Evolutionary conservation across 2,329 filamentous ascomycete species (phyloP).

Genomic region (Aspergillus eucalypticola): DNA sequence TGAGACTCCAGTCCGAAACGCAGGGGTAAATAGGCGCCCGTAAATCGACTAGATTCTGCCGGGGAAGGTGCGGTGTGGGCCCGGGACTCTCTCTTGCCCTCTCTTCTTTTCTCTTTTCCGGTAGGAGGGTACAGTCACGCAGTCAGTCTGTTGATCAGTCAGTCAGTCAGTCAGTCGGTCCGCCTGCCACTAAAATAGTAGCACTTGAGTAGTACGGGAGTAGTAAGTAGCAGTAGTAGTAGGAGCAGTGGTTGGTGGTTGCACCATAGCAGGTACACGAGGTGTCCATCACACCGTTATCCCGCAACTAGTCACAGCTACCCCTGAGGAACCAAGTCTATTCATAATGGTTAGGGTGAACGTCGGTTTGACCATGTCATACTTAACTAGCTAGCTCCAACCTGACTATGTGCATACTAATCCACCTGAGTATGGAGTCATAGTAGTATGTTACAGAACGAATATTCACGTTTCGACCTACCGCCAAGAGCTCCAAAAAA

Average conservation of each 20-base stretch:
- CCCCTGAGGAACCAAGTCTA: background rate
- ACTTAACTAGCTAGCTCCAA: background rate
- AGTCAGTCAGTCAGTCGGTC: too few species aligned
- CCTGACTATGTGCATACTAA: background rate
- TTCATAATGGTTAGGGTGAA: background rate
- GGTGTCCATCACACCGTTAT: background rate
- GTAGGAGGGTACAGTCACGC: background rate
- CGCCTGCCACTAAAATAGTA: too few species aligned
- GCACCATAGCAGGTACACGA: background rate
- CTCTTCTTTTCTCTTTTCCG: background rate
- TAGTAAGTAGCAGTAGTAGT: too few species aligned
- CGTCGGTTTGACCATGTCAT: background rate
- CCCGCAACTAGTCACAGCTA: background rate
- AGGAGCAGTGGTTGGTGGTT: too few species aligned
- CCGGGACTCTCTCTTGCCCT: background rate
- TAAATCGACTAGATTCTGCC: background rate
- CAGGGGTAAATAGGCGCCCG: background rate
- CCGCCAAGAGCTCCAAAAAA: too few species aligned
- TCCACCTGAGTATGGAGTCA: too few species aligned
- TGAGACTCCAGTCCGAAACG: background rate
- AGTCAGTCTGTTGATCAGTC: too few species aligned
- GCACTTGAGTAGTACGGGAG: too few species aligned
- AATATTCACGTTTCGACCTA: too few species aligned
- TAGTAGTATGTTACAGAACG: too few species aligned
- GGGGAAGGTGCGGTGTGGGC: conserved; percentile 1